phyloP scores from a whole-genome alignment of 768 basidiomycete genomes.

The Psilocybe sp. region DNA sequence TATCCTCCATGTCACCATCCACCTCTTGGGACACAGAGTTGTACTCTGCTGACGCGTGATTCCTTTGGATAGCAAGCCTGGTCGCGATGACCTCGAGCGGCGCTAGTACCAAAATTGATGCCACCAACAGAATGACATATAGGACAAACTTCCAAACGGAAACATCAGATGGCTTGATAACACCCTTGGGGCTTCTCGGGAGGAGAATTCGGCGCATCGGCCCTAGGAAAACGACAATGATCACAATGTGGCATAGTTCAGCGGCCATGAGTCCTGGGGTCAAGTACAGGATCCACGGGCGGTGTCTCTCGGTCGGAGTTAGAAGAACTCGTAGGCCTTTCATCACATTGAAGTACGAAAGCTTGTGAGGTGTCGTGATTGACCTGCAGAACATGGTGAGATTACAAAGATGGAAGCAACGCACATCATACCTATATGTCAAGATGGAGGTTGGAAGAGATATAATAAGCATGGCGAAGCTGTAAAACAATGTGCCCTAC shows the following conservation, averaged over 20 bases:
- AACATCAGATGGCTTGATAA: conserved; percentile 36
- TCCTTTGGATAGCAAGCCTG: conserved; percentile 80
- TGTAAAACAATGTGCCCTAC: conserved; percentile 62
- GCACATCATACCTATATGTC: conserved; percentile 61
- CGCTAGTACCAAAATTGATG: conserved; percentile 59
- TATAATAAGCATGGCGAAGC: conserved; percentile 62
- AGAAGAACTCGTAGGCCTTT: conserved; percentile 67
- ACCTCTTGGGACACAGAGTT: conserved; percentile 75
- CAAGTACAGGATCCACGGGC: conserved; percentile 78
- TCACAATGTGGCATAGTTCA: conserved; percentile 42
- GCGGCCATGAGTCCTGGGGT: conserved; percentile 74
- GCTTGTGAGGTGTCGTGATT: conserved; percentile 78
- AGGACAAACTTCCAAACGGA: conserved; percentile 48
- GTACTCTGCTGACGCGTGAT: conserved; percentile 73
- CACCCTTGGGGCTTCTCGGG: conserved; percentile 34
- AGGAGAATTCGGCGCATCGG: conserved; percentile 46
- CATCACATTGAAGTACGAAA: conserved; percentile 58
- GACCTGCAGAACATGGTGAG: conserved; percentile 42
- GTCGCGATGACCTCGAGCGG: conserved; percentile 81
- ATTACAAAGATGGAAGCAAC: not conserved
- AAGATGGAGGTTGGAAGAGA: conserved; percentile 68
- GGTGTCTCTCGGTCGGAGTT: conserved; percentile 76
- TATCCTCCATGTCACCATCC: conserved; percentile 60
- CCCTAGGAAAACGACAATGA: conserved; percentile 45
- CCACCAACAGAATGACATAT: conserved; percentile 52